Base-by-base conservation (phyloP, 139 green algal genomes). In the Coelastrella sp. region DNA sequence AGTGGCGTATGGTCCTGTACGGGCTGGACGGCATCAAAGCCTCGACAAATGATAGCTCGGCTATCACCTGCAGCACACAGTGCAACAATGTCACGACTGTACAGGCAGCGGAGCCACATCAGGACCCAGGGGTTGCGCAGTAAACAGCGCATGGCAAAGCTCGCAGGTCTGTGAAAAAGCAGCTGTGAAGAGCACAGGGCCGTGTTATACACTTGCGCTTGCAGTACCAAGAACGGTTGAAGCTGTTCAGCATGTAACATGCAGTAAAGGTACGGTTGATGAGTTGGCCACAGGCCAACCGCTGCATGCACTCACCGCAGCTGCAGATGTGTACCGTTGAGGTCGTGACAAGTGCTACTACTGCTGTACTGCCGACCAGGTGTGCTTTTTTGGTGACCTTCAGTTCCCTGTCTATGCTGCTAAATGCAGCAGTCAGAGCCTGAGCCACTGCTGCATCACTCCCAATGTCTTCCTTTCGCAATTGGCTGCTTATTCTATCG, bases 341-440 rank as follows among this genome's bases (percentile, higher is more conserved):
- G 11, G 59, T 4, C 19, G 89, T 78, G 23, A 94, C 85, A 3
- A 96, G 80, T 7, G 92, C 87, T 14, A 95, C 90, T 6, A 95
- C 81, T 16, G 94, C 93, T 8, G 96, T 98, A 20, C 93, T 96
- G 19, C 96, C 96, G 47, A 74, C 77, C 22, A 71, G 47, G 3
- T 20, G 71, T 8, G 87, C 87, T 17, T 57, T 54, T 6, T 64
- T 71, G 7, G 66, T 47, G 10, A 23, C 19, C 11, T 64, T 57
- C 32, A 86, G 77, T 23, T 86, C 75, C 13, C 80, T 61, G 77
- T 88, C 79, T 54, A 83, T 59, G 56, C 32, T 68, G 47, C 5
- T 64, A 56, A 74, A 83, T 32, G 82, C 59, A 47, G 68, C 13
- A 13, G 22, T 20, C 54, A 81, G 19, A 4, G 54, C 66, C 22